A percentile compares a stretch with the other conserved stretches of the same genome.
Evolutionary conservation across 164 flowering plant genomes (phyloP).

Genomic region (Nymphaea colorata): DNA sequence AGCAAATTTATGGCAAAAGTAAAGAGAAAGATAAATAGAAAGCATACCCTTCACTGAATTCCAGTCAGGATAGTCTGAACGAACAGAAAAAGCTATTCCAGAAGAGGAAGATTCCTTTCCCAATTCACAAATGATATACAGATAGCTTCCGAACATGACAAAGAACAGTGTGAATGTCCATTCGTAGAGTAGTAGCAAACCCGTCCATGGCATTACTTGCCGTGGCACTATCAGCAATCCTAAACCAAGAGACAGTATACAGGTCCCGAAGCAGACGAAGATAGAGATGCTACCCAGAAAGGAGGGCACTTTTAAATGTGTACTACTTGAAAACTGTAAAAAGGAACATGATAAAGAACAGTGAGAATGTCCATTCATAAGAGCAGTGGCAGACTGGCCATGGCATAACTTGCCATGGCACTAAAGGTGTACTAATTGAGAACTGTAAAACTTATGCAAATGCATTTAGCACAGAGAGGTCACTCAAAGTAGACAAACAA

Average conservation of each 20-base stretch:
- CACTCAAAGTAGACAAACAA: no score
- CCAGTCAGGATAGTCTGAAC: conserved; percentile 35
- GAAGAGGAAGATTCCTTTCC: conserved; percentile 48
- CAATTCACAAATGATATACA: conserved; percentile 49
- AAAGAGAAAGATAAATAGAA: neutral
- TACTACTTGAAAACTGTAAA: conserved; percentile 33
- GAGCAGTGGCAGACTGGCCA: neutral
- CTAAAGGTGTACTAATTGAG: no score
- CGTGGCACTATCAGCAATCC: conserved; percentile 70
- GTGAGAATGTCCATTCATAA: neutral
- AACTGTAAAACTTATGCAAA: no score
- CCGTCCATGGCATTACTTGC: conserved; percentile 97
- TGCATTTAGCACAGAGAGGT: no score
- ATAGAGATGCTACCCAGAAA: conserved; percentile 66
- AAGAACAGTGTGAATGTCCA: conserved; percentile 71
- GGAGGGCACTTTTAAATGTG: conserved; percentile 48
- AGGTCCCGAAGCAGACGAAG: conserved; percentile 48
- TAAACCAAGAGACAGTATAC: conserved; percentile 41
- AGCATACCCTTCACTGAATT: conserved; percentile 74
- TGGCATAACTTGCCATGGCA: no score
- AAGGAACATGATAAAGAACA: neutral
- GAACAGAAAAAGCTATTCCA: conserved; percentile 29
- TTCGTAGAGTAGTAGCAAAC: conserved; percentile 81
- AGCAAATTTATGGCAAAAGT: neutral
- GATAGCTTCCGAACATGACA: conserved; percentile 62